phyloP scores from a whole-genome alignment of 192 early-diverging fungal genomes.

The Umbelopsis sp. region DNA sequence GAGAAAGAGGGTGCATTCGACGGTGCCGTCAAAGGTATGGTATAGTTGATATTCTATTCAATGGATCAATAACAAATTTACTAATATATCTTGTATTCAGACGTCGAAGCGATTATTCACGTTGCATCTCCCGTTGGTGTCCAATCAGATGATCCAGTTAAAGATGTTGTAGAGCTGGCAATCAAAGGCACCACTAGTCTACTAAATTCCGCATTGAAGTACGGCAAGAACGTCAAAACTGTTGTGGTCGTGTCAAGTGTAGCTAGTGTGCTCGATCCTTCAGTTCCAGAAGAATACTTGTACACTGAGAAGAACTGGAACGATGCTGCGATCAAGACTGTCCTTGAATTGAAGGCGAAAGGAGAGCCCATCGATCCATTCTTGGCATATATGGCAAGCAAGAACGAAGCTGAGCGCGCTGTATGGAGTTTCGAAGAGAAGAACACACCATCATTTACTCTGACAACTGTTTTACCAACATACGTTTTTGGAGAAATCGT shows the following conservation, averaged over 20 bases:
- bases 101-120: constrained; percentile 40
- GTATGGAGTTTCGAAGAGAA: not conserved
- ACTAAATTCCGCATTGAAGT: constrained; percentile 28
- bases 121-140: constrained; percentile 45
- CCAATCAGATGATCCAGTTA: constrained; percentile 25
- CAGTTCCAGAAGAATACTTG: not conserved
- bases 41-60: not conserved
- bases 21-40: constrained; percentile 42
- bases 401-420: constrained; percentile 6
- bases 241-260: constrained; percentile 49
- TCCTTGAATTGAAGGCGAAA: not conserved
- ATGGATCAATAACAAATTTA: not conserved
- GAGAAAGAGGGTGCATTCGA: constrained; percentile 39
- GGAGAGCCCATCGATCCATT: not conserved
- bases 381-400: not conserved
- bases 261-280: constrained; percentile 20
- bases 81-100: not conserved
- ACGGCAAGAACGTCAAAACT: constrained; percentile 31
- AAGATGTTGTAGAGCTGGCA: constrained; percentile 45
- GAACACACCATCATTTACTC: not conserved
- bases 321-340: not conserved
- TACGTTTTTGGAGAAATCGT: too few species aligned
- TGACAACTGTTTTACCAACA: not conserved
- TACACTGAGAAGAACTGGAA: constrained; percentile 12
- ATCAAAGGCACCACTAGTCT: constrained; percentile 45